These are phyloP conservation scores for Sporobolomyces roseus DNA, from an alignment of 768 basidiomycete genomes.

Conservation along the genomic window DNA sequence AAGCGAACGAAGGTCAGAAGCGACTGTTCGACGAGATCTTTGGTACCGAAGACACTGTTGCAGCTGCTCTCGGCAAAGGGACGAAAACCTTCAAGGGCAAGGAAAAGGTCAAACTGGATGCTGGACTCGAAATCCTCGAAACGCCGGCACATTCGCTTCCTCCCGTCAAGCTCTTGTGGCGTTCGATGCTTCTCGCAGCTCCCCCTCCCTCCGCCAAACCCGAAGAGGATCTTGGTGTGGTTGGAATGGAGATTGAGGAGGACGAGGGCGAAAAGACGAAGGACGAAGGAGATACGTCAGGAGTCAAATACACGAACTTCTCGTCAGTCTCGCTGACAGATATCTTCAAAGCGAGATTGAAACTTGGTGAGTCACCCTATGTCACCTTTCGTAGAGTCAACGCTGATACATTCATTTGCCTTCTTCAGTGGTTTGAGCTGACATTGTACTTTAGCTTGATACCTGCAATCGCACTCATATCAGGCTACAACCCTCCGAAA, in stretches of 20 bases:
- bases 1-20: conserved; percentile 8
- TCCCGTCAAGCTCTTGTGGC: conserved; percentile 35
- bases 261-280: neutral
- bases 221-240: neutral
- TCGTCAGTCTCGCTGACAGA: conserved; percentile 11
- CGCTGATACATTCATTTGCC: too few relatives aligned
- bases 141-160: conserved; percentile 35
- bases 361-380: conserved; percentile 5
- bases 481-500: too few relatives aligned
- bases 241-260: conserved; percentile 17
- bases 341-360: conserved; percentile 12
- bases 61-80: neutral
- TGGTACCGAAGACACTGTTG: conserved; percentile 15
- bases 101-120: conserved; percentile 7
- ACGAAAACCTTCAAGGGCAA: neutral
- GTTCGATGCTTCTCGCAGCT: conserved; percentile 19
- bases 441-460: too few relatives aligned
- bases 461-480: too few relatives aligned
- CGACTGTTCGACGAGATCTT: conserved; percentile 44
- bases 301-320: neutral
- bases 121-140: conserved; percentile 6
- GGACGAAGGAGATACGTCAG: neutral
- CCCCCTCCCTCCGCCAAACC: neutral
- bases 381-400: too few relatives aligned
- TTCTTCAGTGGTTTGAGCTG: too few relatives aligned